These are phyloP conservation scores for Berkeleyomyces basicola DNA, from an alignment of 2,329 filamentous ascomycete species.

Conservation along the genomic window DNA sequence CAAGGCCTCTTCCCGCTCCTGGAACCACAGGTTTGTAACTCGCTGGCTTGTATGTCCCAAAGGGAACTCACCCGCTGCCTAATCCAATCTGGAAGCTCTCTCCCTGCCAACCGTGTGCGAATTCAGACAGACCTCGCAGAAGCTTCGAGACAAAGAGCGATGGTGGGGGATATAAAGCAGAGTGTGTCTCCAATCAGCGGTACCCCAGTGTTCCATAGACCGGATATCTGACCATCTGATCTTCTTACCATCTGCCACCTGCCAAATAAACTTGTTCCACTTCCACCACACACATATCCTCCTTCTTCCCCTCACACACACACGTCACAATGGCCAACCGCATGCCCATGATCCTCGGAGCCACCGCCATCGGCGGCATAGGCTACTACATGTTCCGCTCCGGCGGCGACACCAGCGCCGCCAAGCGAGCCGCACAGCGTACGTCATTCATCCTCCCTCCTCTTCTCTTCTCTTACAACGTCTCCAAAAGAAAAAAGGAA, in stretches of 20 bases:
- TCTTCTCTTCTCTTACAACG: neutral
- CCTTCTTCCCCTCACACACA: neutral
- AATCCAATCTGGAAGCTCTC: neutral
- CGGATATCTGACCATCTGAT: neutral
- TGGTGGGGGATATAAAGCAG: neutral
- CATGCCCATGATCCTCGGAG: conserved; percentile 36
- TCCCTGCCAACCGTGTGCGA: neutral
- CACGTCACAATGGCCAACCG: conserved; percentile 28
- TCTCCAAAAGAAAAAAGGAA: neutral
- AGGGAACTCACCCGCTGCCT: neutral
- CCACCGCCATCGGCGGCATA: conserved; percentile 47
- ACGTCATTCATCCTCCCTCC: conserved; percentile 19
- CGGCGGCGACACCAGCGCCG: conserved; percentile 63
- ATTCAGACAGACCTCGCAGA: neutral
- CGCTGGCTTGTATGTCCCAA: no score
- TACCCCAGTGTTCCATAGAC: neutral
- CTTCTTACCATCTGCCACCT: neutral
- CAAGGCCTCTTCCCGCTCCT: neutral
- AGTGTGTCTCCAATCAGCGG: neutral
- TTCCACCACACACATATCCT: neutral
- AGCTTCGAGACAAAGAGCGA: neutral
- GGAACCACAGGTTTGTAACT: neutral
- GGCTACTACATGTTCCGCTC: conserved; percentile 88
- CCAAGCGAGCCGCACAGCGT: conserved; percentile 53
- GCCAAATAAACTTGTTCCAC: neutral